Evolutionary conservation across 768 basidiomycete genomes (phyloP).

Genomic region (Termitomyces sp.): DNA sequence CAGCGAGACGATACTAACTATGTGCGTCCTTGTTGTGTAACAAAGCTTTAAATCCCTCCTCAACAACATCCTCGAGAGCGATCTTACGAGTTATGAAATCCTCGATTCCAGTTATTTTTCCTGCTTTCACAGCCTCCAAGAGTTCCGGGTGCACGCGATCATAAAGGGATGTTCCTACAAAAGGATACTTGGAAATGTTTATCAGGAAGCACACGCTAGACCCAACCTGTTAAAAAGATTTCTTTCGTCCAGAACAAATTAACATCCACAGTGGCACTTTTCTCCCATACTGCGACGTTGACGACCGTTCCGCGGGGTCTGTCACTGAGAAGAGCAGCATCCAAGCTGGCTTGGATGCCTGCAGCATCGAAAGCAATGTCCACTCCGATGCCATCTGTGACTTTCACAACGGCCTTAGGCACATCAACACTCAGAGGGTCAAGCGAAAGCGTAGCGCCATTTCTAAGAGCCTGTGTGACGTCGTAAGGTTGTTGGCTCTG

Average conservation of each 20-base stretch:
- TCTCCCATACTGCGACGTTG: constrained; percentile 40
- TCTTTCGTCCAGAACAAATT: constrained; percentile 32
- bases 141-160: constrained; percentile 32
- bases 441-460: constrained; percentile 31
- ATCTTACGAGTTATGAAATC: constrained; percentile 38
- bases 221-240: constrained; percentile 29
- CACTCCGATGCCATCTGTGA: constrained; percentile 29
- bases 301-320: constrained; percentile 32
- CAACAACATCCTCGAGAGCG: constrained; percentile 34
- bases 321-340: constrained; percentile 28
- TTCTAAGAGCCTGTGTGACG: constrained; percentile 28
- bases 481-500: constrained; percentile 35
- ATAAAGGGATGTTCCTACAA: constrained; percentile 30
- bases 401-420: constrained; percentile 17
- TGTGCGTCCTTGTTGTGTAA: constrained; percentile 35
- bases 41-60: constrained; percentile 34
- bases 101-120: constrained; percentile 31
- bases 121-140: constrained; percentile 30
- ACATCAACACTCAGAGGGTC: constrained; percentile 27
- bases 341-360: constrained; percentile 32
- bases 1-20: constrained; percentile 18
- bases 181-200: background rate
- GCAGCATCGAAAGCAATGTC: constrained; percentile 44
- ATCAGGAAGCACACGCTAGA: background rate
- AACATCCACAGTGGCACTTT: constrained; percentile 26